A percentile compares a stretch with the other conserved stretches of the same genome.
phyloP scores from a whole-genome alignment of 352 stramenopile genomes.

The Phytophthora capsici region DNA sequence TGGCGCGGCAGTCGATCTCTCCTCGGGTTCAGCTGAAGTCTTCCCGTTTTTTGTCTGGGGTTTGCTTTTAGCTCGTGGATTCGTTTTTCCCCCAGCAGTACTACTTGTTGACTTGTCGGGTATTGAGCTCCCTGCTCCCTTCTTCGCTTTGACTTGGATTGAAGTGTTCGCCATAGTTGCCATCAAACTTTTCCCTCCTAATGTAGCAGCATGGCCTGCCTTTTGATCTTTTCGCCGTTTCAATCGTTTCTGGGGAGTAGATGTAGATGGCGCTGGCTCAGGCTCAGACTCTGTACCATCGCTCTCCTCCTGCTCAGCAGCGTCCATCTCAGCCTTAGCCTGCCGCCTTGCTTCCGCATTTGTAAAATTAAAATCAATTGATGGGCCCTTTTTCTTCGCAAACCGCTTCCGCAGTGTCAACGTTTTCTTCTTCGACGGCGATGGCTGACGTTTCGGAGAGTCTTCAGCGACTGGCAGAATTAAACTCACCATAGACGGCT shows the following conservation, averaged over 20 bases:
- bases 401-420: slow-evolving; percentile 35
- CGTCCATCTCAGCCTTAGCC: slow-evolving; percentile 28
- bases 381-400: slow-evolving; percentile 25
- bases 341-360: slow-evolving; percentile 48
- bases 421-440: slow-evolving; percentile 30
- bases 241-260: slow-evolving; percentile 40
- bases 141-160: slow-evolving; percentile 20
- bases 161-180: slow-evolving; percentile 17
- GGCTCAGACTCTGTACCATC: slow-evolving; percentile 30
- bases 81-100: slow-evolving; percentile 14
- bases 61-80: slow-evolving; percentile 10
- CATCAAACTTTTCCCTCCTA: slow-evolving; percentile 22
- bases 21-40: slow-evolving; percentile 6
- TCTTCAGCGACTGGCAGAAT: slow-evolving; percentile 52
- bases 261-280: slow-evolving; percentile 13
- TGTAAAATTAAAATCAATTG: slow-evolving; percentile 63
- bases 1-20: background rate
- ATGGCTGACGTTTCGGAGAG: slow-evolving; percentile 29
- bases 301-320: slow-evolving; percentile 30
- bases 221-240: slow-evolving; percentile 46
- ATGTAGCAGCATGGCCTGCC: slow-evolving; percentile 2
- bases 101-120: background rate
- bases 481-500: slow-evolving; percentile 55
- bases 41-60: slow-evolving; percentile 6
- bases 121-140: background rate